These are phyloP conservation scores for Globisporangium uncinulatum DNA, from an alignment of 352 stramenopile species.

Conservation along the genomic window DNA sequence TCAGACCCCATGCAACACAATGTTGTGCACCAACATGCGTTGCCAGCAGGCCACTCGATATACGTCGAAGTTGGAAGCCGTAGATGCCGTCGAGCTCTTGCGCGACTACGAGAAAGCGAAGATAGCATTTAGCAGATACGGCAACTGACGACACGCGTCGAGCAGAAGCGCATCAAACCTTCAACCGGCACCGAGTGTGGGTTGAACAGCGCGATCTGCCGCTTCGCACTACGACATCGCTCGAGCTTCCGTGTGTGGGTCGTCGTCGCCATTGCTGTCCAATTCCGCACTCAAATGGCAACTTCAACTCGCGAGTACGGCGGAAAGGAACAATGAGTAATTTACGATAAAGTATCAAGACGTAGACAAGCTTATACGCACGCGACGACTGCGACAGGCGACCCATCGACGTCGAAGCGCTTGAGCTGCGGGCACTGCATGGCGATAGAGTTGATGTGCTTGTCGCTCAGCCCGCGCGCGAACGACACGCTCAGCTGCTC, in stretches of 20 bases:
- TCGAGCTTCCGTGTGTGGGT: slow-evolving; percentile 26
- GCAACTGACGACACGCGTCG: not conserved
- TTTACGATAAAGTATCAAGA: not conserved
- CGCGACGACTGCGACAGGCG: slow-evolving; percentile 15
- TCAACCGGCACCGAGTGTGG: slow-evolving; percentile 36
- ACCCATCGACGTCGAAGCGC: slow-evolving; percentile 43
- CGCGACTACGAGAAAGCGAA: slow-evolving; percentile 22
- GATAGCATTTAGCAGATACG: not conserved
- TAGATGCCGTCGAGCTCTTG: slow-evolving; percentile 50
- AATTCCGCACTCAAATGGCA: slow-evolving; percentile 2
- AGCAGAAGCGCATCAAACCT: slow-evolving; percentile 17
- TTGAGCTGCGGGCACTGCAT: slow-evolving; percentile 55
- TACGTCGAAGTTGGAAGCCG: slow-evolving; percentile 48
- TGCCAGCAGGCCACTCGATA: not conserved
- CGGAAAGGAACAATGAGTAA: not conserved
- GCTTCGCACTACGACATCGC: slow-evolving; percentile 32
- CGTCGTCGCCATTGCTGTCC: not conserved
- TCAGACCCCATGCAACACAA: not conserved
- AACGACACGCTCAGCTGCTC: slow-evolving; percentile 60
- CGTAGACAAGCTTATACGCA: slow-evolving; percentile 9
- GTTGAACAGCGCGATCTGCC: slow-evolving; percentile 55
- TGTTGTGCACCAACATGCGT: not conserved
- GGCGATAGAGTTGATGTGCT: slow-evolving; percentile 48
- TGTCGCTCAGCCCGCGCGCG: slow-evolving; percentile 30
- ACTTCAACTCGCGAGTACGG: slow-evolving; percentile 24